Base-by-base conservation (phyloP, 1,284 basidiomycete species). In the Abortiporus biennis region DNA sequence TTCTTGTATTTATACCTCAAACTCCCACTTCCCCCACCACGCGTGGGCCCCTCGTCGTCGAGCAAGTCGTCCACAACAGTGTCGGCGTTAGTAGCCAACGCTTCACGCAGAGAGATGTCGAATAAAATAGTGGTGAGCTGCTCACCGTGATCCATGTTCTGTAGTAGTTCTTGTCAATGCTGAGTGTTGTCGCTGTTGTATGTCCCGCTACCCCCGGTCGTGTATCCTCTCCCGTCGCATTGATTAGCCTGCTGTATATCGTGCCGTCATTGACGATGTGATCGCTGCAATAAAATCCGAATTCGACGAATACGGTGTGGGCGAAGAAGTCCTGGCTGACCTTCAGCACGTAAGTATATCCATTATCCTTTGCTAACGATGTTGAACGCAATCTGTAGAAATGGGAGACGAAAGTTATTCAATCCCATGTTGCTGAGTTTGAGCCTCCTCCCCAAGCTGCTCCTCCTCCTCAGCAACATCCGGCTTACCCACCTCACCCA, bases 221-320 rank as follows among this genome's bases (percentile, higher is more conserved):
- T 35, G 19, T 45, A 38, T 36, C 32, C 29, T 23, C 38, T 42
- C 32, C 36, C 37, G 35, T 60, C 66, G 60, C 30, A 22, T 36
- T 29, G 19, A 72, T 76, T 81, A 96, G 93, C 93, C 94, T 58
- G 61, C 69, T 53, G 87, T 92, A 55, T 99, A 98, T 67, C 86
- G 94, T 51, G 66, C 80, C 52, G 90, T 98, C 68, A 98, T 99
- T 67, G 92, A 97, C 78, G 92, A 97, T 69, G 94, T 98, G 50
- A 86, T 98, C 57, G 69, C 72, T 32, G 74, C 78, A 55, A 90
- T 95, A 67, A 90, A 90, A 65, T 73, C 82, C 62, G 95, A 98
- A 65, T 99, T 98, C 68, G 94, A 98, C 61, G 93, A 96, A 64
- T 94, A 91, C 62, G 95, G 94, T 43, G 89, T 99, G 51, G 77